Base-by-base conservation (phyloP, 495 filamentous ascomycete genomes). In the Delitschia confertaspora region DNA sequence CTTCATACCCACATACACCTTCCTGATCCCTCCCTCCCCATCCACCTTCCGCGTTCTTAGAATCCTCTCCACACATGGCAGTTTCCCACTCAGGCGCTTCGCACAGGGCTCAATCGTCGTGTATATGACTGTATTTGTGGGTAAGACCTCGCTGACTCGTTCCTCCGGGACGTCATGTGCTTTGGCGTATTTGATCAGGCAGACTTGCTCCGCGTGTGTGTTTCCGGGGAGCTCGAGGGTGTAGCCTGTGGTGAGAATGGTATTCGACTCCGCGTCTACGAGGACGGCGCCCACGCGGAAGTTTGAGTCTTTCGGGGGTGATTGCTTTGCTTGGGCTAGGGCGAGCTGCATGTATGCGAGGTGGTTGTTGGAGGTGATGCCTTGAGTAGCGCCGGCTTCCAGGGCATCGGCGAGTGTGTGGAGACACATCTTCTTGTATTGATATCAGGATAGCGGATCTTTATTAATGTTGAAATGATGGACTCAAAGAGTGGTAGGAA, bases 41-140 rank as follows among this genome's bases (percentile, higher is more conserved):
- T 57, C 42, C 6, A 54, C 56, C 22, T 58, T 17, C 17, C 38
- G 56, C 14, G 82, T 76, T 29, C 66, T 62, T 38, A 87, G 60
- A 39, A 96, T 88, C 41, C 88, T 70, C 49, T 93, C 76, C 8
- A 84, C 82, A 55, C 91, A 98, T 0, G 86, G 77, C 25, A 71
- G 50, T 60, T 95, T 91, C 2, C 88, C 88, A 31, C 79, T 87
- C 21, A 91, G 61, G 34, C 91, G 69, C 49, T 82, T 73, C 29
- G 74, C 82, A 62, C 91, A 98, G 1, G 91, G 91, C 65, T 96
- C 91, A 69, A 98, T 83, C 0, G 88, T 95, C 1, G 93, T 94
- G 60, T 95, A 96, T 22, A 98, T 68, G 8, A 78, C 71, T 3
- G 82, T 67, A 17, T 61, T 57, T 11, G 59, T 43, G 0, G 78